Percentiles rank a stretch among this genome's conserved stretches.
These are phyloP conservation scores for Jamesozyma hellenica DNA, from an alignment of 805 yeast genomes.

Conservation along the genomic window DNA sequence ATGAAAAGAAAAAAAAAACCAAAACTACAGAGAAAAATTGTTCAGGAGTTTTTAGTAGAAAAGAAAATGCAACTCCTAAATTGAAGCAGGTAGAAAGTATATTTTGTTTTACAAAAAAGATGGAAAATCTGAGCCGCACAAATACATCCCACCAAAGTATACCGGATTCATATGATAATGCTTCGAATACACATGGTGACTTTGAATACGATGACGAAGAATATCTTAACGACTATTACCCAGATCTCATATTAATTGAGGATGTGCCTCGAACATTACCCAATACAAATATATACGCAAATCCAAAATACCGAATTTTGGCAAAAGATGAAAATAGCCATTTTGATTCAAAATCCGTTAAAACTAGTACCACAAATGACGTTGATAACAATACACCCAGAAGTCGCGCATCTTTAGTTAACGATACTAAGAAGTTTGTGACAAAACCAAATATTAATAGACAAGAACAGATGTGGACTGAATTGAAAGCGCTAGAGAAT, in stretches of 20 bases:
- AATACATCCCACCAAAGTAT: background rate
- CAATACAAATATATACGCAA: conserved; percentile 3
- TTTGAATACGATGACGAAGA: conserved; percentile 8
- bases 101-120: too few relatives aligned
- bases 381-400: too few relatives aligned
- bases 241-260: background rate
- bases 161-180: background rate
- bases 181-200: conserved; percentile 4
- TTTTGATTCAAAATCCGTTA: too few relatives aligned
- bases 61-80: too few relatives aligned
- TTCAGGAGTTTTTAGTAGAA: too few relatives aligned
- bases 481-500: conserved; percentile 72
- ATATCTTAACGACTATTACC: background rate
- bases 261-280: conserved; percentile 4
- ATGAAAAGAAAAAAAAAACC: too few relatives aligned
- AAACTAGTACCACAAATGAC: too few relatives aligned
- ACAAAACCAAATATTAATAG: conserved; percentile 13
- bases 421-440: conserved; percentile 6
- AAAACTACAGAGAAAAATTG: too few relatives aligned
- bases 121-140: too few relatives aligned
- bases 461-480: conserved; percentile 52
- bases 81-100: too few relatives aligned
- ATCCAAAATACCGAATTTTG: background rate
- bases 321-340: background rate
- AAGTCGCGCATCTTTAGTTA: too few relatives aligned